Percentiles rank a stretch among this genome's conserved stretches.
Evolutionary conservation across 2,329 filamentous ascomycete species (phyloP).

Genomic region (Xylaria sp.): DNA sequence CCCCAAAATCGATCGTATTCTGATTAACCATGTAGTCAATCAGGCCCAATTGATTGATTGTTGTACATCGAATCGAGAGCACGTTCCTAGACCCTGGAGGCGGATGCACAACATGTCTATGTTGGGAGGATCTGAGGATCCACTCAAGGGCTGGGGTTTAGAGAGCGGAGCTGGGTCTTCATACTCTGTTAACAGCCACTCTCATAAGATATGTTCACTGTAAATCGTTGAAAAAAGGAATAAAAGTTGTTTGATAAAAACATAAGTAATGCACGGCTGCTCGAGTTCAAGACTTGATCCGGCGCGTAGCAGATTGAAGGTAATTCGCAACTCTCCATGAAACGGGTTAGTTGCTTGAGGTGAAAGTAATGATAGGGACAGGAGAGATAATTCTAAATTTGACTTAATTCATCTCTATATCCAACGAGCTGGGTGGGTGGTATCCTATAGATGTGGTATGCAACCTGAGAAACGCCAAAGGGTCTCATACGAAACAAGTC

Average conservation of each 20-base stretch:
- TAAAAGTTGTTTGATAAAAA: not conserved
- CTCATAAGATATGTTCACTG: not conserved
- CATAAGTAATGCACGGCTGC: not conserved
- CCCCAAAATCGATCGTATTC: not conserved
- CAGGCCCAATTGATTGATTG: not conserved
- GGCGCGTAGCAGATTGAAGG: not conserved
- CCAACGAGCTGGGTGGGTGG: slow-evolving; percentile 2
- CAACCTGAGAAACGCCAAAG: slow-evolving; percentile 6
- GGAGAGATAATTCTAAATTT: not conserved
- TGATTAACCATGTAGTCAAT: not conserved
- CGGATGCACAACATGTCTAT: not conserved
- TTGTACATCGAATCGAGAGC: not conserved
- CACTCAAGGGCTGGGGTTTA: not conserved
- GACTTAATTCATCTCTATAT: slow-evolving; percentile 32
- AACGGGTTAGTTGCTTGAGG: not conserved
- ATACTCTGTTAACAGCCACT: not conserved
- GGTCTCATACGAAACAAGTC: slow-evolving; percentile 8
- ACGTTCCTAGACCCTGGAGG: not conserved
- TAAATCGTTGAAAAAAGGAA: not conserved
- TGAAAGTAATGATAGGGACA: not conserved
- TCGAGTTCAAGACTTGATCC: not conserved
- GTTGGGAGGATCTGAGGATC: not conserved
- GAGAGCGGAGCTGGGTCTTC: not conserved
- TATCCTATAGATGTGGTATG: slow-evolving; percentile 17
- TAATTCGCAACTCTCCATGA: not conserved